phyloP scores from a whole-genome alignment of 805 yeast genomes.

The Kluyveromyces nonfermentans region DNA sequence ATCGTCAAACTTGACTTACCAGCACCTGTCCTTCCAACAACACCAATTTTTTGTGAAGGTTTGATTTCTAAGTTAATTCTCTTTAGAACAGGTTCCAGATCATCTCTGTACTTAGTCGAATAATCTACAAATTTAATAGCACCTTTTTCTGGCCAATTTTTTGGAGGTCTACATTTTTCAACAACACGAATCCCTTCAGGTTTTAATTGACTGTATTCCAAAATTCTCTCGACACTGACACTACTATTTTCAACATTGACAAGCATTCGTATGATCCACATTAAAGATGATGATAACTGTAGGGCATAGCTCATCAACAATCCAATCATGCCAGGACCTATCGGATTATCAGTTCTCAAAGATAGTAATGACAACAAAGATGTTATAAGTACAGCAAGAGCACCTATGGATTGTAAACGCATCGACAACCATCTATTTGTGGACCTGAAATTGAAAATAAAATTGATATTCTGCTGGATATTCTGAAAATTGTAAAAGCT shows the following conservation, averaged over 20 bases:
- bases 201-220: conserved; percentile 44
- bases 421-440: conserved; percentile 59
- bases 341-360: conserved; percentile 32
- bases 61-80: conserved; percentile 38
- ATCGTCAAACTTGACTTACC: conserved; percentile 58
- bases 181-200: conserved; percentile 41
- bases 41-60: conserved; percentile 56
- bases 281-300: conserved; percentile 44
- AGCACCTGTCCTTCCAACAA: conserved; percentile 74
- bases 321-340: conserved; percentile 54
- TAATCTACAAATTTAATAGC: conserved; percentile 41
- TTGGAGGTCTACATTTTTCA: conserved; percentile 35
- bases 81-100: conserved; percentile 50
- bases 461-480: conserved; percentile 40
- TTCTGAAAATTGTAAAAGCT: conserved; percentile 41
- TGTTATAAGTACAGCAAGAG: conserved; percentile 42
- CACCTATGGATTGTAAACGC: conserved; percentile 53
- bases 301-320: conserved; percentile 56
- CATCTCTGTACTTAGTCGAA: conserved; percentile 48
- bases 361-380: conserved; percentile 38
- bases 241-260: conserved; percentile 57
- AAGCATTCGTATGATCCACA: conserved; percentile 47
- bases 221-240: conserved; percentile 58
- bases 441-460: conserved; percentile 42
- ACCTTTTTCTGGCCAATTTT: conserved; percentile 49